Base-by-base conservation (phyloP, 345 rosid genomes). In the Eucalyptus cladocalyx region DNA sequence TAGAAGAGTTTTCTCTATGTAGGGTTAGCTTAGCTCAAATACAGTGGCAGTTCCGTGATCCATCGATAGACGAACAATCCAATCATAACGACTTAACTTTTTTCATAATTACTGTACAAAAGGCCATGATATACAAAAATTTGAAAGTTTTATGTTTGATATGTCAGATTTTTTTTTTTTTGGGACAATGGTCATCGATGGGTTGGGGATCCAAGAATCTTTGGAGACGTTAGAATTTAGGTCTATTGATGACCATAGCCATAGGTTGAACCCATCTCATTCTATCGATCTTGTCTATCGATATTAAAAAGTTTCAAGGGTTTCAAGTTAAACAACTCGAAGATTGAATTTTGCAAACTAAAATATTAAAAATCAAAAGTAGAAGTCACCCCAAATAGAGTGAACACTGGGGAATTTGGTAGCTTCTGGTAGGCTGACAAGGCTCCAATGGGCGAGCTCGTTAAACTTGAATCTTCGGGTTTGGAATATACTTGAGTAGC, bases 31-130 rank as follows among this genome's bases (percentile, higher is more conserved):
- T 19, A 11, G 45, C 26, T 72, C 26, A 42, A 72, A 34, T 34
- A 3, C 4, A 12, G 14, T 72, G 45, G 3, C 8, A 5, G 12
- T 19, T 72, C 15, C 7, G 2, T 72, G 28, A 19, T 37, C 8
- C 26, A 37, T 19, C 5, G 2, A 37, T 10, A 16, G 28, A 72
- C 8, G 2, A 32, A 19, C 18, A 34, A 72, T 72, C 28, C 5
- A 19, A 1, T 72, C 3, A 6, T 37, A 11, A 6, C 0, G 2
- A 72, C 28, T 76, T 76, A 2, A 11, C 11, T 11, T 3, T 76
- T 37, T 76, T 19, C 28, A 11, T 37, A 76, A 11, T 26, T 11
- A 37, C 16, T 21, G 6, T 72, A 37, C 45, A 34, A 5, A 16
- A 32, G 2, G 3, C 18, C 19, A 3, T n/a, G 9, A 65, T 8